Conservation (phyloP, 2,329 filamentous ascomycete genomes). For the Trichoderma asperellum region DNA sequence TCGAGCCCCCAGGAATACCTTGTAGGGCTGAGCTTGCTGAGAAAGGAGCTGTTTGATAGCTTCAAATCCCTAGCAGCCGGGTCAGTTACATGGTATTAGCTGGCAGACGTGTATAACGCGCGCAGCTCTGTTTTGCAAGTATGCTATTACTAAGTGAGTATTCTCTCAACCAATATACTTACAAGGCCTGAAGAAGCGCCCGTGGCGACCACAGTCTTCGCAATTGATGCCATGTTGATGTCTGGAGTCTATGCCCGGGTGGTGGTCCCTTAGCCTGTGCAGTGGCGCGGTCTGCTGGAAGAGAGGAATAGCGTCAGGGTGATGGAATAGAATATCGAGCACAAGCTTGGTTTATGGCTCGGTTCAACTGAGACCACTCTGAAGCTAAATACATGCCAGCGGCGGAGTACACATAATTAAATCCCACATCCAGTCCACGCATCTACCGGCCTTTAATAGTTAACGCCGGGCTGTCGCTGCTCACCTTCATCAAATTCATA, state of each 20-base stretch:
- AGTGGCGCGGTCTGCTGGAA: neutral
- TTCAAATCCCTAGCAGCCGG: constrained; percentile 52
- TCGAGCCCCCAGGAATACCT: constrained; percentile 55
- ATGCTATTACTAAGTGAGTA: neutral
- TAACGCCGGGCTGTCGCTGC: constrained; percentile 20
- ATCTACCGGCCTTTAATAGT: constrained; percentile 7
- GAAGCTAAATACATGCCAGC: constrained; percentile 5
- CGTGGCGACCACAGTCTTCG: constrained; percentile 56
- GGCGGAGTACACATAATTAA: neutral
- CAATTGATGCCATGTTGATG: constrained; percentile 43
- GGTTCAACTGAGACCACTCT: neutral
- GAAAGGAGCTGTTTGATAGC: constrained; percentile 55
- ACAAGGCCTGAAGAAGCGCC: constrained; percentile 56
- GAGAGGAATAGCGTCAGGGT: neutral
- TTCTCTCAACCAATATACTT: neutral
- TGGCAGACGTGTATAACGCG: too few relatives aligned
- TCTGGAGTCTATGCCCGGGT: neutral
- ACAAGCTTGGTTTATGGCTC: neutral
- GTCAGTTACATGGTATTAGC: neutral
- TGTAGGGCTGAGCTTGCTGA: constrained; percentile 49
- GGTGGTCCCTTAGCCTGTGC: neutral
- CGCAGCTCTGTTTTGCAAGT: neutral
- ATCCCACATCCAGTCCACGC: neutral
- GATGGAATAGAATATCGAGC: neutral
- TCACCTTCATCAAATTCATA: neutral